phyloP scores from a whole-genome alignment of 306 rosid species.

The Corylus americana region DNA sequence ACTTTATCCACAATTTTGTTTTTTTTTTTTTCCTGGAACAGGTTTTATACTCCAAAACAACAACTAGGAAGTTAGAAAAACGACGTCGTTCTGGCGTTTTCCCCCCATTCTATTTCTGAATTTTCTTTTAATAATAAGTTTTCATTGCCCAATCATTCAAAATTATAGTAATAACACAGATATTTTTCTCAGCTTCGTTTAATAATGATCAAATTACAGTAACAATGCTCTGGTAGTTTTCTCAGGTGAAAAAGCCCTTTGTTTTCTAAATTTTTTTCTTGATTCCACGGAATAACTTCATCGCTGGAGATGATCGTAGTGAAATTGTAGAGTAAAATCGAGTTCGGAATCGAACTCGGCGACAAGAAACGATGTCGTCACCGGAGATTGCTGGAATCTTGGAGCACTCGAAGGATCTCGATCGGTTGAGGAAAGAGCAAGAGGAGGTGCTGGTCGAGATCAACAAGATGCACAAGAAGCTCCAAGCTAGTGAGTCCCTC shows the following conservation, averaged over 20 bases:
- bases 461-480: conserved; percentile 94
- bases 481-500: conserved; percentile 56
- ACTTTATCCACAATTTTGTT: no score
- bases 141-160: neutral
- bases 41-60: no score
- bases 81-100: conserved; percentile 1
- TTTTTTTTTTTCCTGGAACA: no score
- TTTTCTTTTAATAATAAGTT: neutral
- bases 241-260: neutral
- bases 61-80: neutral
- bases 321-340: conserved; percentile 19
- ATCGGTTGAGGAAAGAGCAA: conserved; percentile 81
- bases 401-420: conserved; percentile 81
- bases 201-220: neutral
- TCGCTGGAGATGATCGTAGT: conserved; percentile 16
- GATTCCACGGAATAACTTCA: neutral
- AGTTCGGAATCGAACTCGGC: conserved; percentile 1
- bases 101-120: neutral
- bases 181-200: neutral
- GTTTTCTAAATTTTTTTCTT: neutral
- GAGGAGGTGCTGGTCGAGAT: conserved; percentile 74
- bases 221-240: neutral
- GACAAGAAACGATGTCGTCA: conserved; percentile 62
- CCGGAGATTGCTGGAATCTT: conserved; percentile 69
- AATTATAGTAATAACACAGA: neutral